A percentile compares a stretch with the other conserved stretches of the same genome.
Evolutionary conservation across 2,329 filamentous ascomycete species (phyloP).

Genomic region (Colletotrichum simmondsii): DNA sequence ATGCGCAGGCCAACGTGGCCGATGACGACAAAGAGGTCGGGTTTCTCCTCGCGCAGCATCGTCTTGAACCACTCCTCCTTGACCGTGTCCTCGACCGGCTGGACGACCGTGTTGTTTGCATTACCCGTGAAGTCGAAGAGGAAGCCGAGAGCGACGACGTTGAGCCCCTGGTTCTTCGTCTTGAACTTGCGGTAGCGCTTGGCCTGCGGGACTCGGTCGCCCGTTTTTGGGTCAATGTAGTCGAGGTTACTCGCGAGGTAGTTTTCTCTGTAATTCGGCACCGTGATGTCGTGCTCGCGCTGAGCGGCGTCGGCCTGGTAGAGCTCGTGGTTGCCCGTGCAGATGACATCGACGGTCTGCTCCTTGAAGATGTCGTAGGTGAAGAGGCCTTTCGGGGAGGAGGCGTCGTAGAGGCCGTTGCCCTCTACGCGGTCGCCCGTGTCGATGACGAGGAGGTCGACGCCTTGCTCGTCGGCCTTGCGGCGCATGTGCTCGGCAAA

Average conservation of each 20-base stretch:
- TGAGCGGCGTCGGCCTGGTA: conserved; percentile 84
- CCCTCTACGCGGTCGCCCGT: conserved; percentile 95
- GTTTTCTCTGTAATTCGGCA: conserved; percentile 82
- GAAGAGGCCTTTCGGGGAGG: conserved; percentile 86
- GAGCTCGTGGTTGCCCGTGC: conserved; percentile 93
- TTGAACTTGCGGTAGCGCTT: conserved; percentile 88
- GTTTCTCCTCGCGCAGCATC: conserved; percentile 84
- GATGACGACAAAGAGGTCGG: conserved; percentile 87
- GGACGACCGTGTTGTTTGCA: conserved; percentile 89
- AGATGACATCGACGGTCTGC: conserved; percentile 86
- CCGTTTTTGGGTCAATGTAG: conserved; percentile 79
- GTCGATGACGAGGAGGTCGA: conserved; percentile 92
- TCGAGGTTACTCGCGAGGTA: conserved; percentile 96
- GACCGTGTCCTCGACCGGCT: conserved; percentile 82
- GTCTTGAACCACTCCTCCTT: conserved; percentile 90
- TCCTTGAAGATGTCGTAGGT: conserved; percentile 88
- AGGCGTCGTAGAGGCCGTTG: conserved; percentile 93
- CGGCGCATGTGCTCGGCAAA: conserved; percentile 86
- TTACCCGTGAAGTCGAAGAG: conserved; percentile 94
- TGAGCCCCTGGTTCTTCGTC: conserved; percentile 87
- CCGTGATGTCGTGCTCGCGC: conserved; percentile 81
- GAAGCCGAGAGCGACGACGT: conserved; percentile 91
- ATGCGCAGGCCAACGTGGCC: conserved; percentile 89
- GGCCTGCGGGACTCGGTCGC: conserved; percentile 79
- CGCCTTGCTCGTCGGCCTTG: conserved; percentile 80